A percentile compares a stretch with the other conserved stretches of the same genome.
These are phyloP conservation scores for Parafenestella ontariensis DNA, from an alignment of 2,329 filamentous ascomycete species.

Conservation along the genomic window DNA sequence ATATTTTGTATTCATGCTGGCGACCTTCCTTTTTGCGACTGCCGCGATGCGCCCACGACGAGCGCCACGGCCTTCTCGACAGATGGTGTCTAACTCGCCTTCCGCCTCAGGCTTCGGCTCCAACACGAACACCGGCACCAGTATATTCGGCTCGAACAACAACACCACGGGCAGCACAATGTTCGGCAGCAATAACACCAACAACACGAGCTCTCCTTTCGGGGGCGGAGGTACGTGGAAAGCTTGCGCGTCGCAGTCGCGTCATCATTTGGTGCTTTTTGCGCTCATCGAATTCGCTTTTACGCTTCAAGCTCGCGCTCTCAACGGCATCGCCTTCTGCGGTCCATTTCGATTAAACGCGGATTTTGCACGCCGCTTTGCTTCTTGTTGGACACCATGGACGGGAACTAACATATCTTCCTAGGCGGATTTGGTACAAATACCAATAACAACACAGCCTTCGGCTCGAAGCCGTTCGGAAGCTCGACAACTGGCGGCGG, in stretches of 20 bases:
- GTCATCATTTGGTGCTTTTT: constrained; percentile 21
- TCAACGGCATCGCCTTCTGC: background rate
- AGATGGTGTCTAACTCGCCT: constrained; percentile 48
- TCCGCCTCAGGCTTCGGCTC: constrained; percentile 52
- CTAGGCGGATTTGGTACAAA: constrained; percentile 44
- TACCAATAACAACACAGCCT: constrained; percentile 32
- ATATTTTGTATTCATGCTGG: constrained; percentile 22
- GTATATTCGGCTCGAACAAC: constrained; percentile 45
- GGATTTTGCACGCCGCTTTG: background rate
- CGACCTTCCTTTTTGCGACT: constrained; percentile 25
- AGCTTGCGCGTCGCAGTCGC: constrained; percentile 43
- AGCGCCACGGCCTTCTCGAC: constrained; percentile 35
- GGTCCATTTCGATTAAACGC: background rate
- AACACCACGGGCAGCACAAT: constrained; percentile 39
- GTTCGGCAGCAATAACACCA: constrained; percentile 39
- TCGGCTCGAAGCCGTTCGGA: constrained; percentile 44
- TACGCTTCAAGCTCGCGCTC: background rate
- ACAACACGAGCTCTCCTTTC: constrained; percentile 41
- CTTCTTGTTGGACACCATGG: background rate
- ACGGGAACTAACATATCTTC: constrained; percentile 28
- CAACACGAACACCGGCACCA: constrained; percentile 40
- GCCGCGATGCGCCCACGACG: constrained; percentile 40
- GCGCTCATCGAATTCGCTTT: background rate
- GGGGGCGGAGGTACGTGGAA: constrained; percentile 49
- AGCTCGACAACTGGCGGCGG: constrained; percentile 42